Evolutionary conservation across 2,329 filamentous ascomycete genomes (phyloP), one percentile per base, ranked within the genome.

Genomic region (Neofusicoccum kwambonambiense): DNA sequence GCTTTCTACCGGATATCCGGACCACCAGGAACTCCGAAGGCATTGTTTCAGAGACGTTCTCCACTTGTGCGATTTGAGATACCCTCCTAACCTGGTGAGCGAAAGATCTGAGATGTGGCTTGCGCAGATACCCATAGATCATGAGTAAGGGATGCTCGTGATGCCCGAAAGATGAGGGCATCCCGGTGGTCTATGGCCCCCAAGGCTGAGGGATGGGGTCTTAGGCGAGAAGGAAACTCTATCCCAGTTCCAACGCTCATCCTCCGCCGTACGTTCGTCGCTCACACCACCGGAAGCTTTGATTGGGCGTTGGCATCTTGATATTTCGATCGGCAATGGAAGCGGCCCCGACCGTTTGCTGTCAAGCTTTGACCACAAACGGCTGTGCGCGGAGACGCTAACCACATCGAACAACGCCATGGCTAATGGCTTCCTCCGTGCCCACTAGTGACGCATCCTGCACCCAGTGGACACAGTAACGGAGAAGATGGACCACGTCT

Each of bases 341-440:
- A 31, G 51, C 37, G 52, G 52, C 27, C 39, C 15, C 15, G 41
- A 45, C 27, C 52, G 37, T 56, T 56, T 56, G 22, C 52, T 56
- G 52, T 41, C 52, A 56, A 56, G 52, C 52, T 56, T 56, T 56
- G 52, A 56, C 34, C 52, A 42, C 9, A 42, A 41, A 42, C 35
- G 19, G 17, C 17, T 22, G 37, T 12, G 17, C 19, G 52, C 35
- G 52, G 37, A 51, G 49, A 9, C 17, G 27, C 49, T 41, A 56
- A 27, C 52, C 52, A 37, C 5, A 56, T 31, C 2, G 37, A 56
- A 15, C 17, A 8, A 7, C 13, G 37, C 35, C 35, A 7, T 11
- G 27, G 27, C 27, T 31, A 31, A 31, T 31, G 27, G 5, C 7
- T 22, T 42, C 4, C 19, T 42, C 49, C 22, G 49, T 51, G 27